phyloP scores from a whole-genome alignment of 106 monocot species.

The Dioscorea dumetorum region DNA sequence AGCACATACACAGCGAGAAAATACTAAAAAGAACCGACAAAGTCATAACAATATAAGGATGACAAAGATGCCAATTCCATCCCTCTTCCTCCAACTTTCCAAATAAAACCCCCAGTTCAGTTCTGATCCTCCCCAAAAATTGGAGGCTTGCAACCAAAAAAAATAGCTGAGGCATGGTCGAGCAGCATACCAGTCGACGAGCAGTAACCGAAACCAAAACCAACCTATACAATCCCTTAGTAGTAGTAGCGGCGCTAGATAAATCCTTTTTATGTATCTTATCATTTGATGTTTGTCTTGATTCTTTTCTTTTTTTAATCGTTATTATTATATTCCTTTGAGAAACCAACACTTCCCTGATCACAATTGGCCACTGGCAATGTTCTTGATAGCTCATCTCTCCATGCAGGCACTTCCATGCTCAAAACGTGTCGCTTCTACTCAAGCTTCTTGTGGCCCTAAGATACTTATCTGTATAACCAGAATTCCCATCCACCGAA shows the following conservation, averaged over 20 bases:
- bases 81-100: neutral
- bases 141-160: neutral
- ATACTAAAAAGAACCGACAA: too few relatives aligned
- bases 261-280: neutral
- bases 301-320: neutral
- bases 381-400: neutral
- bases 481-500: neutral
- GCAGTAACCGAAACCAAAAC: neutral
- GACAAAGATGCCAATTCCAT: neutral
- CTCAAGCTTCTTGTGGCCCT: conserved; percentile 1
- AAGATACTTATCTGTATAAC: neutral
- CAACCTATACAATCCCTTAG: neutral
- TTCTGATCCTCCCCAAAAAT: neutral
- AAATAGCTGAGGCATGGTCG: neutral
- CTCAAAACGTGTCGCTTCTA: neutral
- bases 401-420: neutral
- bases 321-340: neutral
- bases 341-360: neutral
- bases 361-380: neutral
- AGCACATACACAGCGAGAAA: too few relatives aligned
- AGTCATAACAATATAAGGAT: too few relatives aligned
- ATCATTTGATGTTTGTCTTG: neutral
- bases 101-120: neutral
- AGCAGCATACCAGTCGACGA: neutral
- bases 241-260: neutral